A percentile compares a stretch with the other conserved stretches of the same genome.
Conservation (phyloP, 169 alveolate genomes). For the Cyclospora cayetanensis region DNA sequence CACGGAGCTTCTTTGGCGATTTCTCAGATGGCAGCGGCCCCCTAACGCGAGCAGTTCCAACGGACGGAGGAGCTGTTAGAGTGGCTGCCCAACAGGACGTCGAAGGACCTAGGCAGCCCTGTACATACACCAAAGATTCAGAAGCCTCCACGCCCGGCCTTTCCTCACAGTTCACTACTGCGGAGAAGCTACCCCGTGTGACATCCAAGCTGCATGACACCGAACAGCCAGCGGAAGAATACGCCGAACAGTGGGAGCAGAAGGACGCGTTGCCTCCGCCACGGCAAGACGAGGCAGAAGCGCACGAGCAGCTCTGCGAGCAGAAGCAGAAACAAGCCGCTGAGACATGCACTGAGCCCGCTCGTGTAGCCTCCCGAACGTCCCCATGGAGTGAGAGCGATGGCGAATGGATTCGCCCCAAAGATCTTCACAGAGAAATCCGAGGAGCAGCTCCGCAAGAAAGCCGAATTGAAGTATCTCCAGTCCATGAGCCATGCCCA, state of each 20-base stretch:
- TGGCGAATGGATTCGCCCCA: constrained; percentile 59
- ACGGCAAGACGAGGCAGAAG: not conserved
- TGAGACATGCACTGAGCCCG: not conserved
- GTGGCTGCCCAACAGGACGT: too few species aligned
- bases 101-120: too few species aligned
- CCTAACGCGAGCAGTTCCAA: not conserved
- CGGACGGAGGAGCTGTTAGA: too few species aligned
- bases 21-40: constrained; percentile 23
- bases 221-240: not conserved
- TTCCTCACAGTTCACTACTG: too few species aligned
- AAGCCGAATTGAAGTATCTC: too few species aligned
- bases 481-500: too few species aligned
- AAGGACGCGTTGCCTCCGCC: not conserved
- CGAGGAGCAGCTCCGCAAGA: not conserved
- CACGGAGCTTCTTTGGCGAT: constrained; percentile 50
- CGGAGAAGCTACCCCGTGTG: too few species aligned
- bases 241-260: not conserved
- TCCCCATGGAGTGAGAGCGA: constrained; percentile 42
- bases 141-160: too few species aligned
- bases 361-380: not conserved
- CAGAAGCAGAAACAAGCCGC: not conserved
- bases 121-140: too few species aligned
- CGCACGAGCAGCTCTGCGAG: not conserved
- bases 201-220: not conserved
- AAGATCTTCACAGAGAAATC: constrained; percentile 1